phyloP scores from a whole-genome alignment of 2,329 filamentous ascomycete genomes.

The Rutstroemia sp. region DNA sequence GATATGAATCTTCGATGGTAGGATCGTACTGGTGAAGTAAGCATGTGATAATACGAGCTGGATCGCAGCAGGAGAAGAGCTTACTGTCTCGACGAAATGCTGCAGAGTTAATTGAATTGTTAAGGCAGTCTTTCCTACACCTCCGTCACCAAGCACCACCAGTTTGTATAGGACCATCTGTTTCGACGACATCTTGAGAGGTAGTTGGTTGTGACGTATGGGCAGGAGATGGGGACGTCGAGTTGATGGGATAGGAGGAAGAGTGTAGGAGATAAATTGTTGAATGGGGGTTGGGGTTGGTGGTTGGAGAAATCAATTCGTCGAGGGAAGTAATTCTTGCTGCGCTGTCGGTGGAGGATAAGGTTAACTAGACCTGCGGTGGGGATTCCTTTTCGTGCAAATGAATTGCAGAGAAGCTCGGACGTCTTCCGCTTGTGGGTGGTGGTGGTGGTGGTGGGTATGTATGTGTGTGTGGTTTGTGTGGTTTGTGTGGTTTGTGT shows the following conservation, averaged over 20 bases:
- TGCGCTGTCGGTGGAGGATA: conserved; percentile 11
- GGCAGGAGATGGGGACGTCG: not conserved
- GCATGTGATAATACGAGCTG: conserved; percentile 9
- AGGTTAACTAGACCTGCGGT: conserved; percentile 13
- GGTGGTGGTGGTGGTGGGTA: no score
- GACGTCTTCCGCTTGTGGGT: conserved; percentile 6
- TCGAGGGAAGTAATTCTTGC: conserved; percentile 11
- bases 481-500: no score
- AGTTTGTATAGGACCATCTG: conserved; percentile 92
- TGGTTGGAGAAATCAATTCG: conserved; percentile 12
- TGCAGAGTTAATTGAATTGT: conserved; percentile 96
- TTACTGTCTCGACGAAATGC: conserved; percentile 91
- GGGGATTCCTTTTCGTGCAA: conserved; percentile 16
- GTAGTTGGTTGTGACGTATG: conserved; percentile 4
- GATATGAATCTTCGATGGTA: conserved; percentile 82
- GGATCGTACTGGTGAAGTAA: conserved; percentile 55
- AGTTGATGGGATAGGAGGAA: not conserved
- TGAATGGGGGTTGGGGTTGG: not conserved
- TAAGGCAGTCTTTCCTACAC: conserved; percentile 88
- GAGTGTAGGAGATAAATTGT: not conserved
- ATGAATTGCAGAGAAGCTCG: conserved; percentile 17
- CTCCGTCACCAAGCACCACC: conserved; percentile 90
- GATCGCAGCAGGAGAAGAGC: conserved; percentile 20
- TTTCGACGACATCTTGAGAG: conserved; percentile 4
- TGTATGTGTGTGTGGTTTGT: no score